A percentile compares a stretch with the other conserved stretches of the same genome.
phyloP scores from a whole-genome alignment of 495 filamentous ascomycete species.

The Penicillium psychrofluorescens region DNA sequence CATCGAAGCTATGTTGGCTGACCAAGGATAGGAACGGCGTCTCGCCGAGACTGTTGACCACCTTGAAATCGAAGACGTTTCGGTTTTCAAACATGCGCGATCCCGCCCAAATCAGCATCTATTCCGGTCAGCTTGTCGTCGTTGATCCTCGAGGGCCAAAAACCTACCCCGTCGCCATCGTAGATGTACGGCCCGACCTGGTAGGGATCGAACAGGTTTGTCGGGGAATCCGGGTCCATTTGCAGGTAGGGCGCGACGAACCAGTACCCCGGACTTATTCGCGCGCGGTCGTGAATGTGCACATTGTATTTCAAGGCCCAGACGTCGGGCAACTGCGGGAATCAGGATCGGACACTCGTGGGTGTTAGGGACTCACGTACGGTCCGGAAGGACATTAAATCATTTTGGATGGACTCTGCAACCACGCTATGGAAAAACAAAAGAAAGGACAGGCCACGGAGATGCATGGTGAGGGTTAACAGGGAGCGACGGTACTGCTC shows the following conservation, averaged over 20 bases:
- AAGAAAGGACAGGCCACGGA: constrained; percentile 14
- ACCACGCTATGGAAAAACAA: constrained; percentile 16
- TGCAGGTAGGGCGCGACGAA: constrained; percentile 27
- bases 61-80: constrained; percentile 32
- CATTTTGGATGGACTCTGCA: constrained; percentile 24
- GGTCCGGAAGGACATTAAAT: constrained; percentile 16
- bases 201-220: constrained; percentile 22
- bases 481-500: too few species aligned
- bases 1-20: constrained; percentile 23
- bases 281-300: constrained; percentile 17
- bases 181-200: constrained; percentile 34
- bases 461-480: too few species aligned
- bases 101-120: constrained; percentile 30
- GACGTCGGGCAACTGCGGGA: constrained; percentile 18
- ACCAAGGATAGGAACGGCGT: constrained; percentile 36
- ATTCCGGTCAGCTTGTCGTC: background rate
- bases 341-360: background rate
- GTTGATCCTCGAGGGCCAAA: background rate
- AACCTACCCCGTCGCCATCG: constrained; percentile 27
- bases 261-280: constrained; percentile 26
- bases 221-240: constrained; percentile 15
- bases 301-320: constrained; percentile 26
- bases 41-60: constrained; percentile 19
- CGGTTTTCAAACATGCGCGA: constrained; percentile 22
- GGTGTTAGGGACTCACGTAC: constrained; percentile 7